Evolutionary conservation across 371 early-diverging fungal genomes (phyloP), one percentile per base, ranked within the genome.

Genomic region (Mucor saturninus): DNA sequence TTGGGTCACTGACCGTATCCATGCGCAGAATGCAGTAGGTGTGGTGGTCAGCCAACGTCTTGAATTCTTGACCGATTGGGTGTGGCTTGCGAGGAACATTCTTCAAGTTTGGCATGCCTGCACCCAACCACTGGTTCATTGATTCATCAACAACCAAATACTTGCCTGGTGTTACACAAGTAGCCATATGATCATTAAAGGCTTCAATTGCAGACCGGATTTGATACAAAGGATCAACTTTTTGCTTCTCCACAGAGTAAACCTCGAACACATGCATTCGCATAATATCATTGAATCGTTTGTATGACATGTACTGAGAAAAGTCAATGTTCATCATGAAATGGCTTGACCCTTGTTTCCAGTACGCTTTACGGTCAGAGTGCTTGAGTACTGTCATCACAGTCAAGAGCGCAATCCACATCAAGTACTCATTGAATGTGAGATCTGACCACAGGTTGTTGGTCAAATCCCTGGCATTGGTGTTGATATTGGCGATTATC

Each of bases 71-170:
- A 2, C 62, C 65, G 13, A 65, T 58, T 13, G 65, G 59, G 37
- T 69, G 62, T 6, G 62, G 45, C 37, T 65, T 59, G 26, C 63
- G 15, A 35, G 62, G 60, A 10, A 65, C 46, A 49, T 70, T 70
- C 28, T 51, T 57, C 5, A 55, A 13, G 40, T 54, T 57, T 0
- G 65, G 63, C 42, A 56, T 56, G 9, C 54, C 62, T 1, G 11
- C 54, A 15, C 59, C 65, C 9, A 70, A 28, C 55, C 65, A 70
- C 43, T 65, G 62, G 32, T 56, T 58, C 65, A 65, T 65, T 37
- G 40, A 38, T 45, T 61, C 59, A 37, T 70, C 56, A 10, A 65
- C 51, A n/a, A 58, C 56, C 29, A 66, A 52, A 8, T 62, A 45
- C 13, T 43, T 53, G 10, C 54, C 45, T 10, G 61, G 61, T 29